These are phyloP conservation scores for Saccharomycopsis phalli DNA, from an alignment of 1,139 yeast species.

Conservation along the genomic window DNA sequence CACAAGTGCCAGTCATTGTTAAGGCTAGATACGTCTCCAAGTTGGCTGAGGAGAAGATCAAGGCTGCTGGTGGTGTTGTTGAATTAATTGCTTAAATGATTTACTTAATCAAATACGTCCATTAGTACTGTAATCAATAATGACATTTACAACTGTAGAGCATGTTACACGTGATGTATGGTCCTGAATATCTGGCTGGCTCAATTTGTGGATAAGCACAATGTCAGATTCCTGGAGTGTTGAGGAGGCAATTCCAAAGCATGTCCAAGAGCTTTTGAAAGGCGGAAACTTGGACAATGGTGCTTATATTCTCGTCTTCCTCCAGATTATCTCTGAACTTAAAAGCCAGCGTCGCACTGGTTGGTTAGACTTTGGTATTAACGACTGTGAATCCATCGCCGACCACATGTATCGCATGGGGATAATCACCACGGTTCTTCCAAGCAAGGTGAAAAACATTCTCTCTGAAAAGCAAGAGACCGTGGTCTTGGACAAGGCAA, in stretches of 20 bases:
- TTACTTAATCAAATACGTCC: too few relatives aligned
- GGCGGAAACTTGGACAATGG: conserved; percentile 22
- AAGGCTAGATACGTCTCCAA: conserved; percentile 98
- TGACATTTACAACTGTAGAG: too few relatives aligned
- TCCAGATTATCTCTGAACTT: conserved; percentile 65
- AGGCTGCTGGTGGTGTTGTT: conserved; percentile 99
- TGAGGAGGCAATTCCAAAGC: conserved; percentile 45
- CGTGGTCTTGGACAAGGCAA: conserved; percentile 24
- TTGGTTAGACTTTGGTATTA: conserved; percentile 75
- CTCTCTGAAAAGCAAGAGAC: conserved; percentile 25
- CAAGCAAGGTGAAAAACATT: conserved; percentile 30
- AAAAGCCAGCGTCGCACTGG: conserved; percentile 87
- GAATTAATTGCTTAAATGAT: conserved; percentile 93
- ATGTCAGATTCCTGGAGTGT: conserved; percentile 42
- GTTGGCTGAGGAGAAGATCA: conserved; percentile 99
- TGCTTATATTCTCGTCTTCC: conserved; percentile 57
- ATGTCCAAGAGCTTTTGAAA: conserved; percentile 36
- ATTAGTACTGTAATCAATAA: too few relatives aligned
- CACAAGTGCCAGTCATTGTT: conserved; percentile 97
- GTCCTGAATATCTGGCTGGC: too few relatives aligned
- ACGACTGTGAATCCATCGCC: conserved; percentile 61
- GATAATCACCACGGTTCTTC: conserved; percentile 66
- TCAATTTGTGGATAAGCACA: too few relatives aligned
- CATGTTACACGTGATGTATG: too few relatives aligned
- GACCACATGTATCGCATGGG: conserved; percentile 99